These are phyloP conservation scores for Zygosaccharomyces pseudorouxii DNA, from an alignment of 805 yeast genomes.

Conservation along the genomic window DNA sequence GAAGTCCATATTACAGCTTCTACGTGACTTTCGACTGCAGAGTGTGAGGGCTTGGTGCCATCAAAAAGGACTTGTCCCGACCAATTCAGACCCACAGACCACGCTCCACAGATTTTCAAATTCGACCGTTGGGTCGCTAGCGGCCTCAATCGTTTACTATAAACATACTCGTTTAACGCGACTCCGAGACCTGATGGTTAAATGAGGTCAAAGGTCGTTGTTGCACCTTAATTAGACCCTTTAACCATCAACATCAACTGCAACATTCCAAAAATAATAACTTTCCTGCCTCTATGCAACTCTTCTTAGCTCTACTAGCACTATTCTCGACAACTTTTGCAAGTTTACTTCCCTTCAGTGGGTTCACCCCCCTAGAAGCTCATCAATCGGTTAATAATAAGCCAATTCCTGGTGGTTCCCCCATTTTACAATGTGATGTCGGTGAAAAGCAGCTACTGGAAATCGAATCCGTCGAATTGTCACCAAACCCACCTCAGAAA, in stretches of 20 bases:
- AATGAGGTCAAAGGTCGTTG: background rate
- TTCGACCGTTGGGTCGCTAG: background rate
- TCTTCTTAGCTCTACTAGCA: background rate
- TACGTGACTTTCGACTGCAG: too few species aligned
- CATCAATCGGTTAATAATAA: constrained; percentile 33
- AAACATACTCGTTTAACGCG: background rate
- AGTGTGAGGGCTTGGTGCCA: too few species aligned
- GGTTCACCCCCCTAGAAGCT: background rate
- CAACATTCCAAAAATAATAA: background rate
- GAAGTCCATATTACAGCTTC: background rate
- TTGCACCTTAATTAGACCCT: background rate
- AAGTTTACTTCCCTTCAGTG: background rate
- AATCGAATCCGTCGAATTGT: constrained; percentile 53
- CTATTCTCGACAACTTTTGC: constrained; percentile 1
- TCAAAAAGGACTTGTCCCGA: too few species aligned
- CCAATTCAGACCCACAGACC: background rate
- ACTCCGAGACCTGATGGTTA: background rate
- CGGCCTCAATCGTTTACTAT: background rate
- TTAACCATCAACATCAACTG: background rate
- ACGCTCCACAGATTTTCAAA: background rate
- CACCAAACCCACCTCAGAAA: constrained; percentile 85
- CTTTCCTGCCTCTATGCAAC: background rate
- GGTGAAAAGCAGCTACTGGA: constrained; percentile 57
- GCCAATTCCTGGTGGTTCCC: constrained; percentile 90
- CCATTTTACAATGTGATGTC: constrained; percentile 72